Evolutionary conservation across 2,329 filamentous ascomycete species (phyloP).

Genomic region (Gliomastix tumulicola): DNA sequence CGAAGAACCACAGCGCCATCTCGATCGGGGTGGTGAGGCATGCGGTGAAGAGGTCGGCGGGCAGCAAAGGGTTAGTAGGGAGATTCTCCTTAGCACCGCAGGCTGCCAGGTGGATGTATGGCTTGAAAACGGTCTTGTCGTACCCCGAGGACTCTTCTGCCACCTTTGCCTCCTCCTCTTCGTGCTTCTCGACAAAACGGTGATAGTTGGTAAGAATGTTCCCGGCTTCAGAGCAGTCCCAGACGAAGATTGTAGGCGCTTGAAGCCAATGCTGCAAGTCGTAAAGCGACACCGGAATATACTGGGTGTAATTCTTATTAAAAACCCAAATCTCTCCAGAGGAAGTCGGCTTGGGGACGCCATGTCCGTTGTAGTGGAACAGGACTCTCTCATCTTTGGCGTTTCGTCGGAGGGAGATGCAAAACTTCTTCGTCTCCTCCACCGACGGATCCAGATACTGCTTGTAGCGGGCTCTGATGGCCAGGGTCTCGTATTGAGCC

Average conservation of each 20-base stretch:
- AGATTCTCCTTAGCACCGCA: conserved; percentile 87
- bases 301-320: conserved; percentile 97
- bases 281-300: conserved; percentile 93
- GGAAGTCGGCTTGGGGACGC: conserved; percentile 88
- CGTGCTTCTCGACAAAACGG: conserved; percentile 89
- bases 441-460: conserved; percentile 94
- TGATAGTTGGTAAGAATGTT: conserved; percentile 95
- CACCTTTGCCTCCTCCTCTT: conserved; percentile 76
- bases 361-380: conserved; percentile 98
- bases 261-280: conserved; percentile 95
- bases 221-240: conserved; percentile 94
- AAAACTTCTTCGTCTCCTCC: conserved; percentile 96
- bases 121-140: conserved; percentile 63
- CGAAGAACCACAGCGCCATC: conserved; percentile 94
- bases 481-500: conserved; percentile 90
- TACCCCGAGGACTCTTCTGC: conserved; percentile 74
- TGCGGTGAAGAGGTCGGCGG: conserved; percentile 91
- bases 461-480: conserved; percentile 94
- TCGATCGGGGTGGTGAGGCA: conserved; percentile 96
- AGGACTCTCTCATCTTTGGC: conserved; percentile 93
- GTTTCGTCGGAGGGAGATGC: conserved; percentile 79
- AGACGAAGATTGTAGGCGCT: conserved; percentile 92
- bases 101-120: conserved; percentile 83
- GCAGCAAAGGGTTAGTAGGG: conserved; percentile 87
- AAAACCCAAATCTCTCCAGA: conserved; percentile 99